These are phyloP conservation scores for Pseudomonodictys pantanalensis DNA, from an alignment of 495 filamentous ascomycete species.

Conservation along the genomic window DNA sequence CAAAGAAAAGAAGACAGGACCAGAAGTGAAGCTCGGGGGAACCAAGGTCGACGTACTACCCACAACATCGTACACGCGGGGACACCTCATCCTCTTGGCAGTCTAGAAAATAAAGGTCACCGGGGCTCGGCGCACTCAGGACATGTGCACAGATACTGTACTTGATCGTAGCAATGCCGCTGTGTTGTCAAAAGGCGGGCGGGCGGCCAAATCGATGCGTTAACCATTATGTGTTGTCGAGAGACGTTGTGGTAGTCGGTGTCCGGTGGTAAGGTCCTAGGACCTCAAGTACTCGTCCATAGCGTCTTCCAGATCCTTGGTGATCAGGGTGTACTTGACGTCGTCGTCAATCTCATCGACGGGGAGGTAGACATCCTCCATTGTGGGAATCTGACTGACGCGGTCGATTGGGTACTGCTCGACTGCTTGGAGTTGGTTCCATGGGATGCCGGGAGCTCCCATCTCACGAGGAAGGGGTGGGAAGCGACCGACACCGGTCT, in stretches of 20 bases:
- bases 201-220: slow-evolving; percentile 7
- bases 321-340: slow-evolving; percentile 18
- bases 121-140: no score
- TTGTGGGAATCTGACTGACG: slow-evolving; percentile 12
- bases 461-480: slow-evolving; percentile 29
- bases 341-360: slow-evolving; percentile 33
- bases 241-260: not conserved
- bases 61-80: no score
- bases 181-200: not conserved
- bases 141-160: not conserved
- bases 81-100: no score
- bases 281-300: slow-evolving; percentile 15
- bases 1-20: no score
- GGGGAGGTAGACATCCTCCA: slow-evolving; percentile 30
- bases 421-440: slow-evolving; percentile 23
- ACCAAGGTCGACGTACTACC: no score
- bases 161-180: not conserved
- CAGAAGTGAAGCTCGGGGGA: no score
- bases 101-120: no score
- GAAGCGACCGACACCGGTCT: slow-evolving; percentile 27
- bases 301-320: slow-evolving; percentile 18
- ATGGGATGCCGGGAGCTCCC: slow-evolving; percentile 23
- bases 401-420: slow-evolving; percentile 19
- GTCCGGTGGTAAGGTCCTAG: no score
- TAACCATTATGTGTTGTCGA: not conserved